Evolutionary conservation across 2,329 filamentous ascomycete genomes (phyloP).

Genomic region (Dactylellina leptospora): DNA sequence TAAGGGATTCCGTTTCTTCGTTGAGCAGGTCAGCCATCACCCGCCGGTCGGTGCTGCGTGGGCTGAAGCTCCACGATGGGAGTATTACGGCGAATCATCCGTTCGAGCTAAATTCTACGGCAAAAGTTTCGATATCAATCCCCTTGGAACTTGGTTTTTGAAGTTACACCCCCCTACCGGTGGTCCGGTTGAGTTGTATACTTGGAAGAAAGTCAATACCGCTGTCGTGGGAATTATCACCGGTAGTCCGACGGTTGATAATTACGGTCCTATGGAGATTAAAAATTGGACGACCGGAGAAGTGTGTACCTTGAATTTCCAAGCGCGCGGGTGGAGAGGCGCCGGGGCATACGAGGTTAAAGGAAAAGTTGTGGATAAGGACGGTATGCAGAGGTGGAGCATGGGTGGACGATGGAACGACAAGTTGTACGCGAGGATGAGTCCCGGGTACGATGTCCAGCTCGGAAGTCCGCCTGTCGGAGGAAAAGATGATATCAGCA

Average conservation of each 20-base stretch:
- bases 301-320: slow-evolving; percentile 88
- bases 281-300: slow-evolving; percentile 98
- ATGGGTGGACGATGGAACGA: slow-evolving; percentile 97
- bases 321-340: slow-evolving; percentile 93
- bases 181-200: slow-evolving; percentile 86
- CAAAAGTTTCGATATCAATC: slow-evolving; percentile 96
- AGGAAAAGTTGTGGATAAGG: slow-evolving; percentile 82
- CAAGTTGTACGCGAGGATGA: slow-evolving; percentile 91
- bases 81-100: slow-evolving; percentile 94
- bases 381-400: slow-evolving; percentile 84
- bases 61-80: slow-evolving; percentile 92
- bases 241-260: slow-evolving; percentile 94
- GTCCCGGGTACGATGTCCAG: slow-evolving; percentile 84
- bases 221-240: slow-evolving; percentile 99
- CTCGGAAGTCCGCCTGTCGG: slow-evolving; percentile 66
- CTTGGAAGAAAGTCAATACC: slow-evolving; percentile 98
- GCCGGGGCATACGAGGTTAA: slow-evolving; percentile 87
- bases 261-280: slow-evolving; percentile 96
- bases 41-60: slow-evolving; percentile 92
- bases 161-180: slow-evolving; percentile 78
- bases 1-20: slow-evolving; percentile 97
- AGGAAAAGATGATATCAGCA: slow-evolving; percentile 28
- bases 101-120: slow-evolving; percentile 98
- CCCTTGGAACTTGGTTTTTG: slow-evolving; percentile 95
- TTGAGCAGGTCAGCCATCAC: slow-evolving; percentile 98